Base-by-base conservation (phyloP, 1,139 yeast genomes). In the Suhomyces taliae region DNA sequence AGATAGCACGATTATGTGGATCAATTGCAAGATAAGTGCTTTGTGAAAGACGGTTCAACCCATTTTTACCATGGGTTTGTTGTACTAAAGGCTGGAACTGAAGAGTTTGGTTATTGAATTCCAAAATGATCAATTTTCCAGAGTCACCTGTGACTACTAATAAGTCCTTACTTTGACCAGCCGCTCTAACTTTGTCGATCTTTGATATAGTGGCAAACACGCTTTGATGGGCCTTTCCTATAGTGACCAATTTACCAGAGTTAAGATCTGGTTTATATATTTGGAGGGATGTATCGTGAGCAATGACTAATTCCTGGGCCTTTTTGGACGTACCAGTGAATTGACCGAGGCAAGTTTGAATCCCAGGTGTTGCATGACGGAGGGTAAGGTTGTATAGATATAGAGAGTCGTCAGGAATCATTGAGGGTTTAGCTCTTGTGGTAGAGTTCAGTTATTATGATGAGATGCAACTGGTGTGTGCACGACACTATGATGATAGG, bases 141-240 rank as follows among this genome's bases (percentile, higher is more conserved):
- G 96, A 81, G 60, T 91, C 98, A 0, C 95, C 82, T 0, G 95
- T 79, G 3, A 90, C 64, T n/a, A 86, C 78, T 27, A 91, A 55
- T 36, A 71, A 70, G 54, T 89, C 95, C 45, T 72, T 72, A 0
- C 70, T 61, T 0, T 81, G 64, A 0, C 86, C 90, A 0, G 80
- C 71, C 10, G 78, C 63, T 26, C 81, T 74, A 45, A 87, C 69
- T 29, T 76, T 69, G 2, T 70, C 75, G 15, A 89, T 66, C 10
- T 71, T 58, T 44, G 90, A 72, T 8, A 91, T 70, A 11, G 79
- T 74, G 1, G 87, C 85, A 66, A 87, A 86, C 7, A 69, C 59
- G 8, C 29, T 9, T 6, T 46, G 29, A 19, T 46, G 49, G 2
- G 49, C 14, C 27, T 15, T 26, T 19, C 50, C 50, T 9, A 79